Conservation (phyloP, 2,329 filamentous ascomycete genomes). For the Cryphonectria carpinicola region DNA sequence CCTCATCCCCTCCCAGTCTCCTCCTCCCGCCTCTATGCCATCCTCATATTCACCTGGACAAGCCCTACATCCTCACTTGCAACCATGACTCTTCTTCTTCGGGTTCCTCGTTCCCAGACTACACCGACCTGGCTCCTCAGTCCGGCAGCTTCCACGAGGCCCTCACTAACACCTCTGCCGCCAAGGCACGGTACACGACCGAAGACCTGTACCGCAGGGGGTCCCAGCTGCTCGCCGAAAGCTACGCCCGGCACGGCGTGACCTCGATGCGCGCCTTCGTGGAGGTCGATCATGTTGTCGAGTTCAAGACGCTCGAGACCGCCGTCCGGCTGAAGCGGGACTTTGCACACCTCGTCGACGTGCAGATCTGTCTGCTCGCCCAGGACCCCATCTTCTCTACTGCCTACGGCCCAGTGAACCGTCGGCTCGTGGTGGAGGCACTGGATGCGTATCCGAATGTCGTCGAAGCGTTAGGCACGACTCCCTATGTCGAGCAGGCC, state of each 20-base stretch:
- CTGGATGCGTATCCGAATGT: constrained; percentile 36
- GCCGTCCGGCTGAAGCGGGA: constrained; percentile 60
- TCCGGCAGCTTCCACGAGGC: constrained; percentile 69
- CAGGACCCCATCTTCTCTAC: constrained; percentile 70
- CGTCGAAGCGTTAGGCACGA: constrained; percentile 67
- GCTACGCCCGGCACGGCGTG: constrained; percentile 67
- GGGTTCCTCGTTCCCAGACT: constrained; percentile 52
- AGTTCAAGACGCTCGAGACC: constrained; percentile 47
- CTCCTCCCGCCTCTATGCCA: constrained; percentile 61
- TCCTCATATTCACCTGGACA: constrained; percentile 75
- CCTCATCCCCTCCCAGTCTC: constrained; percentile 32
- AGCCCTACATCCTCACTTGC: constrained; percentile 60
- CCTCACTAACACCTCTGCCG: constrained; percentile 52
- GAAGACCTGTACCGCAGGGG: constrained; percentile 68
- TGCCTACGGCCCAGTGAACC: constrained; percentile 53
- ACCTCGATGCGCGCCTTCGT: constrained; percentile 73
- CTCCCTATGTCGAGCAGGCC: constrained; percentile 69
- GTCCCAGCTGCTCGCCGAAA: constrained; percentile 62
- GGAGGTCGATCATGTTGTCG: constrained; percentile 68
- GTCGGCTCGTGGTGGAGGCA: constrained; percentile 46
- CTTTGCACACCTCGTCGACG: constrained; percentile 55
- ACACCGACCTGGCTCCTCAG: constrained; percentile 61
- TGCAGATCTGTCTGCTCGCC: constrained; percentile 74
- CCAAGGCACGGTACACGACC: constrained; percentile 65
- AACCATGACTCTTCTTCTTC: constrained; percentile 31